These are phyloP conservation scores for Avicennia marina DNA, from an alignment of 257 asterid genomes.

Conservation along the genomic window DNA sequence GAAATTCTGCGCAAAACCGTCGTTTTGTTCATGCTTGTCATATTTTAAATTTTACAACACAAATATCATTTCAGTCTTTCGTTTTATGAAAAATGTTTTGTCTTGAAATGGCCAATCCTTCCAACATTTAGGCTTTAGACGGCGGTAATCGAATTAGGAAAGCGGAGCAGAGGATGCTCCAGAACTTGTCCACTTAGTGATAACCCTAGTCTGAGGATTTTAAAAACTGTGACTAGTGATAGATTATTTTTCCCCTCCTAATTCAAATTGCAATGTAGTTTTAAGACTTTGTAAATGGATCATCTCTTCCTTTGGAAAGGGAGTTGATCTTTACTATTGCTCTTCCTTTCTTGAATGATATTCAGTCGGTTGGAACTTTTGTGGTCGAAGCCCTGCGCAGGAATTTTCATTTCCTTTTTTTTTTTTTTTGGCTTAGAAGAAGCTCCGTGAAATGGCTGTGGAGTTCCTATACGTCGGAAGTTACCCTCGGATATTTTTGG, in stretches of 20 bases:
- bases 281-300: conserved; percentile 23
- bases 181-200: conserved; percentile 28
- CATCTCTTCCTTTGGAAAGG: conserved; percentile 42
- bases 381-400: conserved; percentile 37
- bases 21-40: conserved; percentile 27
- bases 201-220: conserved; percentile 49
- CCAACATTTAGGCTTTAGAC: conserved; percentile 22
- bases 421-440: conserved; percentile 10
- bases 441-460: conserved; percentile 54
- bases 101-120: conserved; percentile 33
- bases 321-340: conserved; percentile 21
- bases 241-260: conserved; percentile 15
- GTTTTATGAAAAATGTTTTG: conserved; percentile 27
- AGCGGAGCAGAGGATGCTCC: conserved; percentile 49
- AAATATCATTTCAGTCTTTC: conserved; percentile 18
- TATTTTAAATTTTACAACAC: conserved; percentile 8
- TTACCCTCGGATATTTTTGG: conserved; percentile 54
- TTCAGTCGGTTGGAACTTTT: conserved; percentile 28
- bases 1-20: conserved; percentile 26
- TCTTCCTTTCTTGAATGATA: conserved; percentile 1
- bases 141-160: conserved; percentile 28
- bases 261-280: conserved; percentile 10
- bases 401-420: not conserved
- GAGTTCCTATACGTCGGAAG: conserved; percentile 58
- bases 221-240: conserved; percentile 48